These are phyloP conservation scores for Mycena polygramma DNA, from an alignment of 768 basidiomycete genomes.

Conservation along the genomic window DNA sequence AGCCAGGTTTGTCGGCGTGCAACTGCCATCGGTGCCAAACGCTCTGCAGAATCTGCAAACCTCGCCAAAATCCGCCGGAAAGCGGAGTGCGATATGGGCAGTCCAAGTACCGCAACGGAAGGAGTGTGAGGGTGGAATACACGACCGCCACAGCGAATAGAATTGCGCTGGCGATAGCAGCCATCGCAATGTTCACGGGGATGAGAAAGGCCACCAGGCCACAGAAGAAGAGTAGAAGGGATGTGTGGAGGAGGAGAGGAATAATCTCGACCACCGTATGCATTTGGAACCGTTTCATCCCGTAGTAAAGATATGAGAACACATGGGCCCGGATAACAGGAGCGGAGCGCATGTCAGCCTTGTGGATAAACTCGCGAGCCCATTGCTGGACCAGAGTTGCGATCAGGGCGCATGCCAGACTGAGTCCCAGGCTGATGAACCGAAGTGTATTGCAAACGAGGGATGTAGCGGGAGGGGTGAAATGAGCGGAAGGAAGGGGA, in stretches of 20 bases:
- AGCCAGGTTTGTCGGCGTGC: too few species aligned
- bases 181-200: constrained; percentile 14
- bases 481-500: not conserved
- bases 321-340: not conserved
- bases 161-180: not conserved
- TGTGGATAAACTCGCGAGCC: not conserved
- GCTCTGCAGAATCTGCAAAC: not conserved
- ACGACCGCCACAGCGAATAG: not conserved
- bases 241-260: constrained; percentile 9
- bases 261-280: constrained; percentile 15
- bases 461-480: not conserved
- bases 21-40: too few species aligned
- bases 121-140: constrained; percentile 6
- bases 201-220: constrained; percentile 24
- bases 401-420: not conserved
- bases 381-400: not conserved
- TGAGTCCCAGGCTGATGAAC: constrained; percentile 8
- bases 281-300: constrained; percentile 3
- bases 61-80: not conserved
- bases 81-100: constrained; percentile 5
- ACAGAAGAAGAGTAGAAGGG: constrained; percentile 13
- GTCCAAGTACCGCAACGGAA: not conserved
- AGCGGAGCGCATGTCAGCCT: not conserved
- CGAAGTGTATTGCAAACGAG: constrained; percentile 12
- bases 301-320: constrained; percentile 2